Base-by-base conservation (phyloP, 2,329 filamentous ascomycete genomes). In the Arthroderma sp. region DNA sequence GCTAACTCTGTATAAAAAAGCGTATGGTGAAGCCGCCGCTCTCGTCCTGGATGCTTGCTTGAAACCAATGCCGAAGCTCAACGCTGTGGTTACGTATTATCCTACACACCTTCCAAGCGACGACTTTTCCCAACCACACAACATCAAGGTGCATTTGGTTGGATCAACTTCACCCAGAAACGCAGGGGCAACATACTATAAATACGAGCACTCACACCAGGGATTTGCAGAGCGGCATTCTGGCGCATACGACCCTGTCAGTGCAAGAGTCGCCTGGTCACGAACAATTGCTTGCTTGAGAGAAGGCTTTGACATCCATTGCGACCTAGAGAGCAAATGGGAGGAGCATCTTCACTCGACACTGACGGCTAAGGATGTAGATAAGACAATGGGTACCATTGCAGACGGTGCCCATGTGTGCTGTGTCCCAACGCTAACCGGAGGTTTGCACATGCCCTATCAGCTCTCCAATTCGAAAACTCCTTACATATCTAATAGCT, bases 181-280 rank as follows among this genome's bases (percentile, higher is more conserved):
- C 45, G 59, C 69, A n/a, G 57, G 61, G 34, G 67, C 67, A 45
- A 63, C 64, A 28, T 62, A 66, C 3, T 78, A 72, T 54, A 69
- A 69, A 0, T 81, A 81, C 51, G 67, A 71, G 7, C 66, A 70
- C 48, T 74, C 63, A 0, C 64, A 76, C 42, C 64, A 76, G 0
- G 83, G 83, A 0, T 87, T 88, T 50, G 83, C 83, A 0, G 82
- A 87, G 60, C 70, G 73, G 15, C 77, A 85, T 45, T 59, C 83
- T 30, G 78, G 83, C 2, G 75, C 81, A 51, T 86, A 78, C 53
- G 73, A 85, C 50, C 67, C 71, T 6, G 66, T 83, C 3, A 73
- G 73, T 0, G 75, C 80, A 1, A 72, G 74, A n/a, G 55, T 86
- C 15, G 81, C 83, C 0, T 86, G 80, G 73, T 76, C 72, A n/a